Conservation (phyloP, 2,329 filamentous ascomycete species). For the Botrytis elliptica region DNA sequence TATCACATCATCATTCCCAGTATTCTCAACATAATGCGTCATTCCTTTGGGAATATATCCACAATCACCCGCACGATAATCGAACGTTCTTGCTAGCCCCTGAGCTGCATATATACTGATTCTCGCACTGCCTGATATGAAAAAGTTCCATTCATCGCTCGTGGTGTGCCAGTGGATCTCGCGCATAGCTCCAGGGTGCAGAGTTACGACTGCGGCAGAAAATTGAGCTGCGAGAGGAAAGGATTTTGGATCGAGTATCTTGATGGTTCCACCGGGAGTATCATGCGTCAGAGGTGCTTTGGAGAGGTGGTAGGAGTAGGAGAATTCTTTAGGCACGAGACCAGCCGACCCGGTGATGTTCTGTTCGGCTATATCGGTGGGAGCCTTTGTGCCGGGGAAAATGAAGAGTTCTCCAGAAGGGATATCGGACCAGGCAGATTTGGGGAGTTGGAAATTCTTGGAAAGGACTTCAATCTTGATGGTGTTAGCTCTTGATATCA, state of each 20-base stretch:
- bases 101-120: constrained; percentile 73
- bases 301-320: constrained; percentile 53
- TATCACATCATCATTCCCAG: constrained; percentile 71
- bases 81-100: constrained; percentile 69
- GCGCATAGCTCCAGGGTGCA: constrained; percentile 52
- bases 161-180: constrained; percentile 73
- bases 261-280: constrained; percentile 68
- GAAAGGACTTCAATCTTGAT: constrained; percentile 48
- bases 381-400: constrained; percentile 52
- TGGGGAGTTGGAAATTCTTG: constrained; percentile 52
- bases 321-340: constrained; percentile 41
- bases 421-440: constrained; percentile 49
- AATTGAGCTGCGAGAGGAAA: constrained; percentile 73
- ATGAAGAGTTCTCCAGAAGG: constrained; percentile 51
- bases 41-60: constrained; percentile 75
- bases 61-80: constrained; percentile 73
- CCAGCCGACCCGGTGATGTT: constrained; percentile 49
- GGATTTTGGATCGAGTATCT: constrained; percentile 73
- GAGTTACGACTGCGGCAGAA: constrained; percentile 68
- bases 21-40: constrained; percentile 80
- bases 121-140: constrained; percentile 68
- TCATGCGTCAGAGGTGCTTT: constrained; percentile 68
- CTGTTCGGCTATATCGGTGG: constrained; percentile 47
- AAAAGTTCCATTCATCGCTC: constrained; percentile 80
- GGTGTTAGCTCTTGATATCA: constrained; percentile 21